Evolutionary conservation across 2,329 filamentous ascomycete genomes (phyloP).

Genomic region (Lachnellula occidentalis): DNA sequence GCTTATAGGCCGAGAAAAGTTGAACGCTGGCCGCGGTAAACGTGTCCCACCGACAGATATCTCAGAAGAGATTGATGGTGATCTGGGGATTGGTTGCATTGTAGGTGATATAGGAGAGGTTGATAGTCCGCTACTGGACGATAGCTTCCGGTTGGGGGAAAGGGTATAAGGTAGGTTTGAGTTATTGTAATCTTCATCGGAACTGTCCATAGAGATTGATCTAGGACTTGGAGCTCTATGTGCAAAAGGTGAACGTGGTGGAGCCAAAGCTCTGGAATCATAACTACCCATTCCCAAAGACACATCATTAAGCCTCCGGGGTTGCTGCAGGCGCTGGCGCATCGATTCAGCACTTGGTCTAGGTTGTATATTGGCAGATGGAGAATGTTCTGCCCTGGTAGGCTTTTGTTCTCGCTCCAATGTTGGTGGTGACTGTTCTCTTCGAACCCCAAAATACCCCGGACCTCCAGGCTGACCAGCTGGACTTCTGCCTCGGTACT

Average conservation of each 20-base stretch:
- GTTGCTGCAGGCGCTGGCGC: constrained; percentile 18
- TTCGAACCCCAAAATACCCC: constrained; percentile 45
- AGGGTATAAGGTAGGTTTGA: constrained; percentile 52
- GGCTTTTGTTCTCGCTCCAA: constrained; percentile 33
- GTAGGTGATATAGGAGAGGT: constrained; percentile 60
- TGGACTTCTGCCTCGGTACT: constrained; percentile 21
- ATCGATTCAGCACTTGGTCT: constrained; percentile 27
- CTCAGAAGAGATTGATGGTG: constrained; percentile 81
- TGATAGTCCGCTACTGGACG: constrained; percentile 61
- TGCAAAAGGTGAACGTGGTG: constrained; percentile 39
- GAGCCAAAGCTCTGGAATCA: constrained; percentile 38
- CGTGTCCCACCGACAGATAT: constrained; percentile 56
- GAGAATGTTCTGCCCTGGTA: constrained; percentile 12
- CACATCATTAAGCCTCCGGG: constrained; percentile 19
- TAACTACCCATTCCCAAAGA: constrained; percentile 26
- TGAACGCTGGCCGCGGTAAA: constrained; percentile 72
- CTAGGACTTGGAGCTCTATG: constrained; percentile 51
- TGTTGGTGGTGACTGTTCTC: constrained; percentile 53
- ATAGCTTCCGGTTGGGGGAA: constrained; percentile 69
- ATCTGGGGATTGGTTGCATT: constrained; percentile 60
- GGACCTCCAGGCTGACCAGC: constrained; percentile 8
- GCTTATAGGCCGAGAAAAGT: constrained; percentile 90
- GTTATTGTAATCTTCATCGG: constrained; percentile 62
- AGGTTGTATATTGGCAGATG: constrained; percentile 15
- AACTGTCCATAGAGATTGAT: constrained; percentile 58